Evolutionary conservation across 345 rosid species (phyloP).

Genomic region (Syzygium jambos): DNA sequence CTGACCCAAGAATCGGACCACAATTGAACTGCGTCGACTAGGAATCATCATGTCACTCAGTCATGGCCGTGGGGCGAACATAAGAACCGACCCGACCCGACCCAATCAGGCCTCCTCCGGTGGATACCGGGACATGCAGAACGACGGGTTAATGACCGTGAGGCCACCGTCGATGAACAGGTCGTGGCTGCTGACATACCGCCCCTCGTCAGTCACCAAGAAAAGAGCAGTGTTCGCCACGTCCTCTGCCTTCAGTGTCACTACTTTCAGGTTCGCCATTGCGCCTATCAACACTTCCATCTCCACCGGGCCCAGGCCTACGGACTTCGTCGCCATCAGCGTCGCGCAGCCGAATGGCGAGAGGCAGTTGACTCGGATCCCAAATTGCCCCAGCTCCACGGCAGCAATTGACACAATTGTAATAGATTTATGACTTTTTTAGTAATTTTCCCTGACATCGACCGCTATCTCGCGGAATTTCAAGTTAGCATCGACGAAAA

Average conservation of each 20-base stretch:
- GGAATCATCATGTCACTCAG: background rate
- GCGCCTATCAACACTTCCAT: conserved; percentile 13
- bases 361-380: conserved; percentile 41
- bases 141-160: conserved; percentile 19
- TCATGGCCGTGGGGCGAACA: background rate
- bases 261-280: conserved; percentile 23
- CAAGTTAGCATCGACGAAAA: background rate
- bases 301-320: conserved; percentile 9
- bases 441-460: background rate
- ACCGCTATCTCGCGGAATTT: accelerated
- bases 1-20: background rate
- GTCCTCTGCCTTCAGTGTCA: conserved; percentile 29
- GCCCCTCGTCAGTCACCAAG: conserved; percentile 40
- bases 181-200: conserved; percentile 41
- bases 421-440: no score
- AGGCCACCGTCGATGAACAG: conserved; percentile 38
- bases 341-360: conserved; percentile 32
- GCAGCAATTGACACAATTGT: background rate
- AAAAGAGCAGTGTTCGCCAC: conserved; percentile 36
- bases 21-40: background rate
- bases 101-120: background rate
- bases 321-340: conserved; percentile 20
- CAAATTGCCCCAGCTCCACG: conserved; percentile 35
- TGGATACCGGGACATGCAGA: conserved; percentile 20
- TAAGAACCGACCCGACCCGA: background rate